A percentile compares a stretch with the other conserved stretches of the same genome.
phyloP scores from a whole-genome alignment of 139 green algal species.

The Picochlorum sp. region DNA sequence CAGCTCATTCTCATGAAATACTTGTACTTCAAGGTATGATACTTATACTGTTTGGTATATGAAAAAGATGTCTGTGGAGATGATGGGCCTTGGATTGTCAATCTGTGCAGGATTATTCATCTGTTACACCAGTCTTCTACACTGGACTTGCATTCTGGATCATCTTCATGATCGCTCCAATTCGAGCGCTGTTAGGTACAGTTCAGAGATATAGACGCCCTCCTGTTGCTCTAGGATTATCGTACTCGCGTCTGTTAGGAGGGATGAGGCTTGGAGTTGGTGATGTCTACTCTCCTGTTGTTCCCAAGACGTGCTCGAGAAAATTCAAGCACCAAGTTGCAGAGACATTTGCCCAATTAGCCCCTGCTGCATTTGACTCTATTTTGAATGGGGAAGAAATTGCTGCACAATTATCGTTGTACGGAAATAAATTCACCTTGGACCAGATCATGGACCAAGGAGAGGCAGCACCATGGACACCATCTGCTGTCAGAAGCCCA shows the following conservation, averaged over 20 bases:
- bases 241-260: slow-evolving; percentile 17
- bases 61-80: not conserved
- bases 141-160: slow-evolving; percentile 39
- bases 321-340: slow-evolving; percentile 22
- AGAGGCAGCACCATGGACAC: not conserved
- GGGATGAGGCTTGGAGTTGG: slow-evolving; percentile 17
- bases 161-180: slow-evolving; percentile 21
- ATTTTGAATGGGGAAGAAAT: slow-evolving; percentile 15
- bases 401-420: not conserved
- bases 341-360: slow-evolving; percentile 20
- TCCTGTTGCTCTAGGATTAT: slow-evolving; percentile 15
- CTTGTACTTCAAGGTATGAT: slow-evolving; percentile 32
- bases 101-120: slow-evolving; percentile 12
- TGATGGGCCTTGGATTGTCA: not conserved
- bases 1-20: slow-evolving; percentile 44
- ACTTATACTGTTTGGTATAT: not conserved
- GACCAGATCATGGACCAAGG: slow-evolving; percentile 5
- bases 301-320: slow-evolving; percentile 17
- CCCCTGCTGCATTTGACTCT: slow-evolving; percentile 9
- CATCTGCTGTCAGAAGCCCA: not conserved
- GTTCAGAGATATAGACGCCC: slow-evolving; percentile 7
- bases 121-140: slow-evolving; percentile 31
- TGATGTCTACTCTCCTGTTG: slow-evolving; percentile 21
- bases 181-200: slow-evolving; percentile 23
- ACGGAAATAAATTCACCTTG: not conserved